A percentile compares a stretch with the other conserved stretches of the same genome.
Conservation (phyloP, 2,329 filamentous ascomycete genomes). For the Paramyrothecium sp. region DNA sequence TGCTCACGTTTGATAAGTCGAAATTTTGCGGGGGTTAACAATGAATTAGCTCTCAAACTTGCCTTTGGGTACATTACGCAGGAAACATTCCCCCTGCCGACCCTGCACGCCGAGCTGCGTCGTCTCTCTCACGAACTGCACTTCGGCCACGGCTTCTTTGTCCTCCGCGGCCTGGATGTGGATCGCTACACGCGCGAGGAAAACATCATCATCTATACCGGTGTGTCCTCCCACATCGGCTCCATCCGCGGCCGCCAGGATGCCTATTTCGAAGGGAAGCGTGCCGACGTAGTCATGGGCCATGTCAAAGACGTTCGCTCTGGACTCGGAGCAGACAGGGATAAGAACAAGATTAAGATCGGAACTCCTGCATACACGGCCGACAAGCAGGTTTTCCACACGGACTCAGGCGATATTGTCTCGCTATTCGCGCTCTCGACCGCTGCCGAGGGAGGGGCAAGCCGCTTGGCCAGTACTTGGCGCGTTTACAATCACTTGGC, state of each 20-base stretch:
- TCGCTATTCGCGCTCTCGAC: constrained; percentile 46
- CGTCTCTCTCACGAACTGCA: constrained; percentile 45
- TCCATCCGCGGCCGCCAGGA: constrained; percentile 48
- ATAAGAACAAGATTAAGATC: not conserved
- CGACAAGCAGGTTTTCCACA: constrained; percentile 52
- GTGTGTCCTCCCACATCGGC: constrained; percentile 54
- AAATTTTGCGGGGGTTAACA: not conserved
- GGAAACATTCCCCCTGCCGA: constrained; percentile 52
- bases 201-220: constrained; percentile 54
- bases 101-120: constrained; percentile 44
- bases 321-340: not conserved
- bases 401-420: constrained; percentile 33
- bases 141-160: constrained; percentile 53
- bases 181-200: constrained; percentile 48
- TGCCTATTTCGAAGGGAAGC: constrained; percentile 13
- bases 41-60: not conserved
- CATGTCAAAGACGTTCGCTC: constrained; percentile 8
- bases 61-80: constrained; percentile 13
- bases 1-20: not conserved
- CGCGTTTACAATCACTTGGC: constrained; percentile 61
- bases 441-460: constrained; percentile 47
- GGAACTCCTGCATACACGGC: not conserved
- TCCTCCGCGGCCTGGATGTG: constrained; percentile 52
- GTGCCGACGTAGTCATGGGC: not conserved
- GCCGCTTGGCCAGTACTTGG: constrained; percentile 52